Evolutionary conservation across 2,329 filamentous ascomycete genomes (phyloP).

Genomic region (Trichoderma endophyticum): DNA sequence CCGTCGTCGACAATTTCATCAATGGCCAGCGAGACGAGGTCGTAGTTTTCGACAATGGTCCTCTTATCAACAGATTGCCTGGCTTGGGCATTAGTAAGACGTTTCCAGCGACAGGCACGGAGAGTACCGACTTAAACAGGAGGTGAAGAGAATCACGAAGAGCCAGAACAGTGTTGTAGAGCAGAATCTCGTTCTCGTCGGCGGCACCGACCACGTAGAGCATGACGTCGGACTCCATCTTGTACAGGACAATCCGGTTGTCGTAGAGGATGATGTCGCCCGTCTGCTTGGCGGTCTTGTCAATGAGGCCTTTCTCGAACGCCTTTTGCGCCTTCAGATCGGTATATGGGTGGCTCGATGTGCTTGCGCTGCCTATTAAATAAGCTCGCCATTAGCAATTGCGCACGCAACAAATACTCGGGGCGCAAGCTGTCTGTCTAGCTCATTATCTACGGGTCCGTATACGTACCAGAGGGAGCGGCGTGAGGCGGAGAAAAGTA

Average conservation of each 20-base stretch:
- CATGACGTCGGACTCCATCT: constrained; percentile 97
- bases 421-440: not conserved
- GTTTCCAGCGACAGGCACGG: not conserved
- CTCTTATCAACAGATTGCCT: constrained; percentile 97
- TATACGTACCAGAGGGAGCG: constrained; percentile 33
- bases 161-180: constrained; percentile 93
- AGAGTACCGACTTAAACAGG: constrained; percentile 69
- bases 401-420: constrained; percentile 22
- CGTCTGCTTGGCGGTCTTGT: constrained; percentile 94
- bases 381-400: constrained; percentile 33
- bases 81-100: not conserved
- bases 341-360: constrained; percentile 71
- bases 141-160: constrained; percentile 86
- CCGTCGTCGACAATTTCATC: constrained; percentile 96
- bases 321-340: constrained; percentile 90
- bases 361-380: constrained; percentile 39
- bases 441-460: not conserved
- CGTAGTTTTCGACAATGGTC: constrained; percentile 98
- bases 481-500: constrained; percentile 71
- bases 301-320: constrained; percentile 92
- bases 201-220: constrained; percentile 85
- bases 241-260: constrained; percentile 94
- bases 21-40: constrained; percentile 87
- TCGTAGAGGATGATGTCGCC: constrained; percentile 98
- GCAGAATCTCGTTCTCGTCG: constrained; percentile 94